These are phyloP conservation scores for Podospora sp. DNA, from an alignment of 495 filamentous ascomycete genomes.

Conservation along the genomic window DNA sequence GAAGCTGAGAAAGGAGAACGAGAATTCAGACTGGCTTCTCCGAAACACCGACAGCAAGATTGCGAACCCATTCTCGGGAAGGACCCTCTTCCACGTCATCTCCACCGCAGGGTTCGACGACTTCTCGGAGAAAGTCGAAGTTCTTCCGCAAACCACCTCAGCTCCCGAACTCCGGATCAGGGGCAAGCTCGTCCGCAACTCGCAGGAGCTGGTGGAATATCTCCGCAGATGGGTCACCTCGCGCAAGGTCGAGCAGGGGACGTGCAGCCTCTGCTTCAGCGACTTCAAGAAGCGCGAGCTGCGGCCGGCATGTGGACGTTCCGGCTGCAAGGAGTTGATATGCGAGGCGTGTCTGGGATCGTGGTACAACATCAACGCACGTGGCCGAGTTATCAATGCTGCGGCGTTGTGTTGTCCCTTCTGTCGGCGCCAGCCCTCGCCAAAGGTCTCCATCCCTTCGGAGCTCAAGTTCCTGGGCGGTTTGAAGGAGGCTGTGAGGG, in stretches of 20 bases:
- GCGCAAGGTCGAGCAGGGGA: conserved; percentile 35
- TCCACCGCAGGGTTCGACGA: conserved; percentile 32
- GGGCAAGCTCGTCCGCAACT: conserved; percentile 48
- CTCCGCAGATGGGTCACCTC: conserved; percentile 38
- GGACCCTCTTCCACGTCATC: conserved; percentile 44
- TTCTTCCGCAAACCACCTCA: conserved; percentile 35
- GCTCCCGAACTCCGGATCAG: conserved; percentile 25
- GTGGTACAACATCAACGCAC: conserved; percentile 37
- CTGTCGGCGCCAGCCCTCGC: conserved; percentile 42
- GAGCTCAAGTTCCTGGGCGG: conserved; percentile 24
- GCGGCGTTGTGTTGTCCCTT: conserved; percentile 48
- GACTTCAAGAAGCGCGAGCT: conserved; percentile 30
- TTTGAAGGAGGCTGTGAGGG: conserved; percentile 33
- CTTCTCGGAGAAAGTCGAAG: conserved; percentile 37
- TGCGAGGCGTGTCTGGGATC: conserved; percentile 22
- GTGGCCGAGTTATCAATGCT: conserved; percentile 43
- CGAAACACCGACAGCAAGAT: conserved; percentile 35
- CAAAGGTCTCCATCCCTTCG: conserved; percentile 24
- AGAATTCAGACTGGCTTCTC: conserved; percentile 41
- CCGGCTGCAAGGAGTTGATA: conserved; percentile 26
- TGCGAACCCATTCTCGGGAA: conserved; percentile 38
- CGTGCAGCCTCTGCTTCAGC: conserved; percentile 48
- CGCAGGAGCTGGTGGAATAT: conserved; percentile 30
- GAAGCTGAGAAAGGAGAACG: conserved; percentile 39
- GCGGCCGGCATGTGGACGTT: conserved; percentile 27